Conservation (phyloP, 441 rosid species). For the Populus hybrid region DNA sequence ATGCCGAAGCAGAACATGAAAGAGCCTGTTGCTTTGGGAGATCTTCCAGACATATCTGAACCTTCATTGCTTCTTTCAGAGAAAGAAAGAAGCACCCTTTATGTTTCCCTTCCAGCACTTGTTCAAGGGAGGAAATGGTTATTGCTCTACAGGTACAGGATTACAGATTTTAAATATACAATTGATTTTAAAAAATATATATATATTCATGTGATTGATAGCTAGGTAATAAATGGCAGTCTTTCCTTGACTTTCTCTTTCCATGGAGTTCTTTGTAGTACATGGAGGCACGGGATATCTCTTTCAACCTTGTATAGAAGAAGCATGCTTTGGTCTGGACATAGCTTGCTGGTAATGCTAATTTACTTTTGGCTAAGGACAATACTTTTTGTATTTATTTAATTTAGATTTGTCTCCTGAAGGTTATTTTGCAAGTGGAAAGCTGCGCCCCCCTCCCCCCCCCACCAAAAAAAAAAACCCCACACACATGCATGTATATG, state of each 20-base stretch:
- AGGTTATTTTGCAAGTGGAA: background rate
- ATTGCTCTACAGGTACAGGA: conserved; percentile 72
- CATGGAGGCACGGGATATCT: conserved; percentile 98
- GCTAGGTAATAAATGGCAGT: background rate
- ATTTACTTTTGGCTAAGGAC: background rate
- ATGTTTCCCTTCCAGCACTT: conserved; percentile 80
- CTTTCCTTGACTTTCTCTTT: background rate
- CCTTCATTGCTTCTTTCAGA: conserved; percentile 81
- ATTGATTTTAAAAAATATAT: conserved; percentile 1
- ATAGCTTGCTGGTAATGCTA: conserved; percentile 67
- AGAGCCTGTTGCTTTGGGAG: conserved; percentile 33
- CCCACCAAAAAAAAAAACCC: too few species aligned
- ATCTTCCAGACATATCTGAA: conserved; percentile 59
- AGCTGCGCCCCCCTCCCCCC: background rate
- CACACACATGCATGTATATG: background rate
- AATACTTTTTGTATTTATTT: background rate
- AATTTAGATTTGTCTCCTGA: background rate
- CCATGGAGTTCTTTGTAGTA: conserved; percentile 41
- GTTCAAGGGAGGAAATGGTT: conserved; percentile 93
- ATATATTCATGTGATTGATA: background rate
- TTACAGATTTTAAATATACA: background rate
- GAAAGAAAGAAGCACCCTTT: conserved; percentile 51
- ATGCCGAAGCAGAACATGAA: conserved; percentile 35
- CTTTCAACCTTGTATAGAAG: conserved; percentile 86
- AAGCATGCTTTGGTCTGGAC: conserved; percentile 96